Evolutionary conservation across 768 basidiomycete species (phyloP).

Genomic region (Tephrocybe sp.): DNA sequence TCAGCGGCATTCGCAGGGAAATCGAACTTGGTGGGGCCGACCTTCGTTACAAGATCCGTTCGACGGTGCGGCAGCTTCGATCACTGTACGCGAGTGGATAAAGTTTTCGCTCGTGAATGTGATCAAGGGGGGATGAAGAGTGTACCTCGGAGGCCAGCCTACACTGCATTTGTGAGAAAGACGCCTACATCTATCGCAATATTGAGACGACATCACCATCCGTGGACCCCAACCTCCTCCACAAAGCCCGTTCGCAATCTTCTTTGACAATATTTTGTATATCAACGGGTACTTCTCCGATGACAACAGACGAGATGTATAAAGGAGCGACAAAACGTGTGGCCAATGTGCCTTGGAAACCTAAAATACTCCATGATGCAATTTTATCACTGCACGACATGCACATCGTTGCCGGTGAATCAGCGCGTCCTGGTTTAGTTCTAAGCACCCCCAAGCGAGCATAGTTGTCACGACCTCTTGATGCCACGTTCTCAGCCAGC

Average conservation of each 20-base stretch:
- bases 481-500: slow-evolving; percentile 36
- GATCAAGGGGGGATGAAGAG: slow-evolving; percentile 48
- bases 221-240: slow-evolving; percentile 45
- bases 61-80: slow-evolving; percentile 25
- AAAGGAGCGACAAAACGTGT: slow-evolving; percentile 54
- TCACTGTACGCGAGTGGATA: slow-evolving; percentile 46
- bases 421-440: slow-evolving; percentile 92
- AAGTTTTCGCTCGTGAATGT: slow-evolving; percentile 61
- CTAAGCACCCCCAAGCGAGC: slow-evolving; percentile 71
- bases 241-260: slow-evolving; percentile 73
- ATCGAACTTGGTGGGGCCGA: slow-evolving; percentile 25
- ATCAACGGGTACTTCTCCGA: slow-evolving; percentile 63
- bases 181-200: neutral
- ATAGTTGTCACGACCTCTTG: slow-evolving; percentile 83
- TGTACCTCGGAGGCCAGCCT: slow-evolving; percentile 51
- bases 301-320: slow-evolving; percentile 61
- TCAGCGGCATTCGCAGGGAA: neutral
- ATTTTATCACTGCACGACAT: slow-evolving; percentile 98
- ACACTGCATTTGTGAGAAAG: neutral
- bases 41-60: slow-evolving; percentile 69
- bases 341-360: slow-evolving; percentile 81
- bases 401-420: slow-evolving; percentile 76
- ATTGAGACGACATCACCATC: slow-evolving; percentile 33
- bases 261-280: slow-evolving; percentile 38
- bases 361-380: slow-evolving; percentile 79